Percentiles rank a stretch among this genome's conserved stretches.
phyloP scores from a whole-genome alignment of 2,329 filamentous ascomycete species.

The Pseudomassariella vexata region DNA sequence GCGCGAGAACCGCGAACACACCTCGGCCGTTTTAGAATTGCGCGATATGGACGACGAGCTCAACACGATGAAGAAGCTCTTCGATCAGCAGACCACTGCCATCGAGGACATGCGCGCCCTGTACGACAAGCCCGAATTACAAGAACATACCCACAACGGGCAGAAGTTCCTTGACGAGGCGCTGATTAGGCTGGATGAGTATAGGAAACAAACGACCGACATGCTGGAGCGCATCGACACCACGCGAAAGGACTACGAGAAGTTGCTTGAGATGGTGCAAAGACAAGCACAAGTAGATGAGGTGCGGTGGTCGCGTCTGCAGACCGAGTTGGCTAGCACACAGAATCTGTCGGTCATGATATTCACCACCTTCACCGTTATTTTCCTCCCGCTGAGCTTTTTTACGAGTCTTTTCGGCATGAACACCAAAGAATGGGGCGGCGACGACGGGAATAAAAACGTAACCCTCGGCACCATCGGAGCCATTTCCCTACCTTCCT shows the following conservation, averaged over 20 bases:
- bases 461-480: conserved; percentile 39
- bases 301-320: conserved; percentile 54
- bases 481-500: conserved; percentile 41
- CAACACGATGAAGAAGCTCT: conserved; percentile 48
- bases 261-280: conserved; percentile 61
- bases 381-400: conserved; percentile 59
- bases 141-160: conserved; percentile 36
- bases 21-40: conserved; percentile 56
- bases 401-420: conserved; percentile 62
- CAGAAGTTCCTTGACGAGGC: conserved; percentile 47
- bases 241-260: conserved; percentile 58
- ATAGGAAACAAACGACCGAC: conserved; percentile 45
- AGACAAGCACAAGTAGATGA: conserved; percentile 63
- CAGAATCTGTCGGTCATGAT: conserved; percentile 61
- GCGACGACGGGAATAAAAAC: conserved; percentile 32
- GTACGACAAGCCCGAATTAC: conserved; percentile 35
- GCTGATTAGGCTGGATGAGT: conserved; percentile 46
- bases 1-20: conserved; percentile 55
- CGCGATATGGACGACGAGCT: conserved; percentile 62
- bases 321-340: conserved; percentile 56
- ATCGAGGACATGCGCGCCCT: conserved; percentile 41
- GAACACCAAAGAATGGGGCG: conserved; percentile 58
- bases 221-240: conserved; percentile 54
- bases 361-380: conserved; percentile 58
- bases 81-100: conserved; percentile 49